Evolutionary conservation across 2,329 filamentous ascomycete species (phyloP).

Genomic region (Microsporum canis): DNA sequence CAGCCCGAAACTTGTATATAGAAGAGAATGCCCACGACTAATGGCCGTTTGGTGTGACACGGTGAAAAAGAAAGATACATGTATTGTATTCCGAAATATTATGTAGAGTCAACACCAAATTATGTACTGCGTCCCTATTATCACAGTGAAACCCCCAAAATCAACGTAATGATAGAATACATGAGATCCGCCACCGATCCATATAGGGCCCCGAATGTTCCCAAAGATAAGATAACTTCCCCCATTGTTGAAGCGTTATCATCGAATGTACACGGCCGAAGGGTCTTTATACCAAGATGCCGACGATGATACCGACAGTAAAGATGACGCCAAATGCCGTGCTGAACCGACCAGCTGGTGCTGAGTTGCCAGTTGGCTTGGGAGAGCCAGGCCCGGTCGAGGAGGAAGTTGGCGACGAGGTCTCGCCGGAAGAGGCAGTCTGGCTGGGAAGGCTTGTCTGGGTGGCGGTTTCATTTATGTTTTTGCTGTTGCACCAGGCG

Average conservation of each 20-base stretch:
- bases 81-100: neutral
- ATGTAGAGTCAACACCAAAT: neutral
- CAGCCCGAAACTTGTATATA: too few species aligned
- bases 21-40: too few species aligned
- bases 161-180: neutral
- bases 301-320: neutral
- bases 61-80: neutral
- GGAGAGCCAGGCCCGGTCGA: neutral
- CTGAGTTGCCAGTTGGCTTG: neutral
- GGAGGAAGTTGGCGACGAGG: neutral
- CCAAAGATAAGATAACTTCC: neutral
- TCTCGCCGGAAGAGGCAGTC: neutral
- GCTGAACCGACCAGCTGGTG: neutral
- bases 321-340: neutral
- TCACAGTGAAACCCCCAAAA: neutral
- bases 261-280: neutral
- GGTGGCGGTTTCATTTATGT: conserved; percentile 17
- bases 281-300: neutral
- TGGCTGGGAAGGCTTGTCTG: conserved; percentile 8
- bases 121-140: neutral
- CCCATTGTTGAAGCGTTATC: neutral
- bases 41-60: too few species aligned
- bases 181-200: neutral
- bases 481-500: conserved; percentile 19
- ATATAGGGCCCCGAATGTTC: neutral